These are phyloP conservation scores for Capronia epimyces DNA, from an alignment of 2,329 filamentous ascomycete genomes.

Conservation along the genomic window DNA sequence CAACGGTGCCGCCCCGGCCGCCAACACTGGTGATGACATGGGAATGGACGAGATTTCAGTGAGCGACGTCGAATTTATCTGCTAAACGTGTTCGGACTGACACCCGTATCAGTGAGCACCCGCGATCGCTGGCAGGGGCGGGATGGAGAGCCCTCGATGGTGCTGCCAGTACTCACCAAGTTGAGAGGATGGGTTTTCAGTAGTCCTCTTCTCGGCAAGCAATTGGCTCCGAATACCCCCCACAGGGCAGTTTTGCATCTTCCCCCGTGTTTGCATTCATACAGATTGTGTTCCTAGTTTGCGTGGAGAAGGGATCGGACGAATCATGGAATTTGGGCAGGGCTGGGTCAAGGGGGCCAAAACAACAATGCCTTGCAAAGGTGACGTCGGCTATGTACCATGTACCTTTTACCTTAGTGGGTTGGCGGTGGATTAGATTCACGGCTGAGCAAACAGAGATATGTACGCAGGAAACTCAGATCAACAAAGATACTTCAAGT, in stretches of 20 bases:
- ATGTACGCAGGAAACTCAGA: neutral
- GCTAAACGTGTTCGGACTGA: slow-evolving; percentile 21
- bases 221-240: slow-evolving; percentile 7
- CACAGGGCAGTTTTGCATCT: neutral
- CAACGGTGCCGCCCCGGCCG: slow-evolving; percentile 44
- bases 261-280: slow-evolving; percentile 15
- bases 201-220: slow-evolving; percentile 8
- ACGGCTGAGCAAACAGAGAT: neutral
- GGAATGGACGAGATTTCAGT: slow-evolving; percentile 55
- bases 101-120: slow-evolving; percentile 27
- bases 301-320: neutral
- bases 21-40: slow-evolving; percentile 46
- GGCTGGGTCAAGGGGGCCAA: neutral
- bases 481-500: too few relatives aligned
- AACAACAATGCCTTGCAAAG: neutral
- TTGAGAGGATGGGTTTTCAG: slow-evolving; percentile 1
- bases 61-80: slow-evolving; percentile 30
- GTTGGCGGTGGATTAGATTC: neutral
- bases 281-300: slow-evolving; percentile 18
- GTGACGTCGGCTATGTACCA: neutral
- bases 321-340: neutral
- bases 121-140: slow-evolving; percentile 4
- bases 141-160: neutral
- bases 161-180: neutral
- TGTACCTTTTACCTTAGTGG: neutral